Evolutionary conservation across 2,329 filamentous ascomycete genomes (phyloP).

Genomic region (Exophiala lecanii-corni): DNA sequence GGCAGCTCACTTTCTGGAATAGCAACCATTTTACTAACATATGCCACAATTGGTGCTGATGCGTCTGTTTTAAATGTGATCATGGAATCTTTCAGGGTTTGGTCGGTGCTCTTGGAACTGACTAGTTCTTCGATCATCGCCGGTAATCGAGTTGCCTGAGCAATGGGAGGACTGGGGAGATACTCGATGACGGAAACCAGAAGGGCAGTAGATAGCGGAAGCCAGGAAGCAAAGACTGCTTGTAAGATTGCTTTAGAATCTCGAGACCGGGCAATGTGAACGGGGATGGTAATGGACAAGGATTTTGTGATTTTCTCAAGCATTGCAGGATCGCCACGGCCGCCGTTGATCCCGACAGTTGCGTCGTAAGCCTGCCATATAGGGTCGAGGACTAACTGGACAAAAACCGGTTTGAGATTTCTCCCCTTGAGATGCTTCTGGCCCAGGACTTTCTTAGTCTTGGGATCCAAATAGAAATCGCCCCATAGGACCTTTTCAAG

Average conservation of each 20-base stretch:
- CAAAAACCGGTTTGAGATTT: conserved; percentile 91
- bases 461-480: conserved; percentile 92
- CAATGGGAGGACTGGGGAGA: conserved; percentile 73
- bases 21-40: conserved; percentile 97
- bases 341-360: conserved; percentile 68
- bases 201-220: conserved; percentile 86
- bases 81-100: conserved; percentile 73
- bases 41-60: conserved; percentile 78
- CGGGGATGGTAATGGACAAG: conserved; percentile 73
- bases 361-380: conserved; percentile 95
- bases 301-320: conserved; percentile 95
- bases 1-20: conserved; percentile 88
- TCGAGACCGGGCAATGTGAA: conserved; percentile 77
- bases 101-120: conserved; percentile 65
- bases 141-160: conserved; percentile 76
- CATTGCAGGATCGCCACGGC: conserved; percentile 74
- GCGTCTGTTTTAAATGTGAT: conserved; percentile 66
- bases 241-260: conserved; percentile 81
- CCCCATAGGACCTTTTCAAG: conserved; percentile 97
- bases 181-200: conserved; percentile 93
- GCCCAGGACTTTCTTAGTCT: conserved; percentile 87
- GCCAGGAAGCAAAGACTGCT: conserved; percentile 81
- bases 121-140: conserved; percentile 75
- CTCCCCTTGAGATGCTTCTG: conserved; percentile 91
- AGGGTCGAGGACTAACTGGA: conserved; percentile 90